These are phyloP conservation scores for Passiflora organensis DNA, from an alignment of 345 rosid genomes.

Conservation along the genomic window DNA sequence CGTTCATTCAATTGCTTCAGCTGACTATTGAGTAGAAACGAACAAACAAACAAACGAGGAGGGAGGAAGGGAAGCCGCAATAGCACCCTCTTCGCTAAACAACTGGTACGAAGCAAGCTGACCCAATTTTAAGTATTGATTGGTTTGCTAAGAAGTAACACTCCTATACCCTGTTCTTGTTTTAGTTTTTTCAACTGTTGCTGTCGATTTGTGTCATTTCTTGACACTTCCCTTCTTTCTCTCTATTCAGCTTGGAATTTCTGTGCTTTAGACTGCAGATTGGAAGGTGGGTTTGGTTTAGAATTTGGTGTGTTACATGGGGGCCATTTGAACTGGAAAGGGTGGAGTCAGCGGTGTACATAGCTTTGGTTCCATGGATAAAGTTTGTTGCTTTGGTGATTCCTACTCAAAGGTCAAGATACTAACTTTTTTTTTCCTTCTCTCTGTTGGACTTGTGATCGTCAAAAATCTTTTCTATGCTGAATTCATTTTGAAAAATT, in stretches of 20 bases:
- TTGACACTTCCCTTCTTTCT: neutral
- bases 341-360: constrained; percentile 10
- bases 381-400: constrained; percentile 36
- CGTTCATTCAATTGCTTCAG: constrained; percentile 27
- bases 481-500: too few relatives aligned
- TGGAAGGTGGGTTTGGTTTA: constrained; percentile 12
- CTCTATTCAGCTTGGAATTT: constrained; percentile 15
- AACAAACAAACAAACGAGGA: too few relatives aligned
- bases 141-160: constrained; percentile 22
- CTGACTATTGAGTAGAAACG: constrained; percentile 13
- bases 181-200: neutral
- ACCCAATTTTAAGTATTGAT: constrained; percentile 9
- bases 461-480: too few relatives aligned
- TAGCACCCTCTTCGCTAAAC: too few relatives aligned
- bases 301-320: constrained; percentile 19
- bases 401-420: constrained; percentile 30
- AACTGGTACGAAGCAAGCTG: neutral
- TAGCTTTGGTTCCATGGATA: constrained; percentile 30
- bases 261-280: constrained; percentile 23
- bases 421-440: neutral
- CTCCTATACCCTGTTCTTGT: constrained; percentile 16
- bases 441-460: constrained; percentile 2
- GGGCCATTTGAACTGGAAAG: constrained; percentile 15
- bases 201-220: too few relatives aligned
- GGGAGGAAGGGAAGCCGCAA: too few relatives aligned